Base-by-base conservation (phyloP, 2,329 filamentous ascomycete genomes). In the Thielaviopsis euricoi region DNA sequence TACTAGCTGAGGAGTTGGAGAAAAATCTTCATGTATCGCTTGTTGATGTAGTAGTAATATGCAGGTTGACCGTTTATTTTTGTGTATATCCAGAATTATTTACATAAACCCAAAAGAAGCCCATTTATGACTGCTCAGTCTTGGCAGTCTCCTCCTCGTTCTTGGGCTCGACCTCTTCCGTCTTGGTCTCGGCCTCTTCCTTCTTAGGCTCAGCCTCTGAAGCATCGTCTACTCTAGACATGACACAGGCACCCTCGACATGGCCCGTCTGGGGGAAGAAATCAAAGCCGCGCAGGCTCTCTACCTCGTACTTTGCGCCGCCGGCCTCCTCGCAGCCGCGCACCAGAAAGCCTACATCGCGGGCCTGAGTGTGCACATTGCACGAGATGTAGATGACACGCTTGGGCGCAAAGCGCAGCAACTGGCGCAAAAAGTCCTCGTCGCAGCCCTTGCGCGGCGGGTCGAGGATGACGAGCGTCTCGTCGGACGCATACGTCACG, bases 391-490 rank as follows among this genome's bases (percentile, higher is more conserved):
- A 98, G 4, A 95, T 82, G 12, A 98, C 81, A 60, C 93, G 77
- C 62, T 77, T 77, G 0, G 93, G 91, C 0, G 79, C 86, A 65
- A 87, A 96, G 6, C 74, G 71, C 57, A 96, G 73, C 65, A 98
- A 71, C 73, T 98, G 93, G 17, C 74, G 71, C 49, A 98, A 72
- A 69, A 98, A 98, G 62, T 80, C 80, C 53, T 83, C 81, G 65
- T 95, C 91, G 68, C 93, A 97, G 10, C 93, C 93, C 70, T 97
- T 98, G 50, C 93, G 80, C 6, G 93, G 90, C n/a, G 93, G 93
- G 67, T 98, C 93, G 58, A 98, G 85, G 62, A 98, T 85, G n/a
- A 97, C 86, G 43, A 88, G 85, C 0, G 91, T 97, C 72, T 95
- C 83, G 61, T 88, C 81, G 2, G 87, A 73, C 1, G 59, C 73